These are phyloP conservation scores for Phytopythium boreale DNA, from an alignment of 352 stramenopile genomes.

Conservation along the genomic window DNA sequence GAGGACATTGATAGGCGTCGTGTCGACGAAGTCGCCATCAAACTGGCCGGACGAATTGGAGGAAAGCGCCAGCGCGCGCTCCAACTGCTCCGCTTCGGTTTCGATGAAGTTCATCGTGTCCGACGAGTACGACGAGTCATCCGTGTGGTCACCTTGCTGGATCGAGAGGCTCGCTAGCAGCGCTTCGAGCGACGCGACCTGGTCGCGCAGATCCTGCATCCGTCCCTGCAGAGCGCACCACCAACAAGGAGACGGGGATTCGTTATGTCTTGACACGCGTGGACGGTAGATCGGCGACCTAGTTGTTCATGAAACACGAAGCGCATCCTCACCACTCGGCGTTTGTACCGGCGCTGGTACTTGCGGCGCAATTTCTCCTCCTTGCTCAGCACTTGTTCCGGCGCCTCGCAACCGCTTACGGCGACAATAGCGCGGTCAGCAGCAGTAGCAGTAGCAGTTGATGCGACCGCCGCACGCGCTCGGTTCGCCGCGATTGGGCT, in stretches of 20 bases:
- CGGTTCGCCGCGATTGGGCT: neutral
- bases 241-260: neutral
- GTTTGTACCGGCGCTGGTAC: conserved; percentile 4
- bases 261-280: neutral
- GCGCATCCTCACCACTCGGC: neutral
- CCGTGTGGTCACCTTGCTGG: neutral
- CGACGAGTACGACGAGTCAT: neutral
- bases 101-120: neutral
- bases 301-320: neutral
- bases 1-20: neutral
- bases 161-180: neutral
- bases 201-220: conserved; percentile 5
- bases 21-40: neutral
- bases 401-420: neutral
- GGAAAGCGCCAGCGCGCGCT: neutral
- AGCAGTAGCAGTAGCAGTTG: neutral
- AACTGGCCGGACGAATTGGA: neutral
- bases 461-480: neutral
- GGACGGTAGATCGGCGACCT: neutral
- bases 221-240: neutral
- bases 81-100: neutral
- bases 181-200: neutral
- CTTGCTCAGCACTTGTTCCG: neutral
- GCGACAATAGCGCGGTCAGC: neutral
- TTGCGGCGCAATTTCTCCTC: conserved; percentile 5